phyloP scores from a whole-genome alignment of 768 basidiomycete species.

The Amanita thiersii region DNA sequence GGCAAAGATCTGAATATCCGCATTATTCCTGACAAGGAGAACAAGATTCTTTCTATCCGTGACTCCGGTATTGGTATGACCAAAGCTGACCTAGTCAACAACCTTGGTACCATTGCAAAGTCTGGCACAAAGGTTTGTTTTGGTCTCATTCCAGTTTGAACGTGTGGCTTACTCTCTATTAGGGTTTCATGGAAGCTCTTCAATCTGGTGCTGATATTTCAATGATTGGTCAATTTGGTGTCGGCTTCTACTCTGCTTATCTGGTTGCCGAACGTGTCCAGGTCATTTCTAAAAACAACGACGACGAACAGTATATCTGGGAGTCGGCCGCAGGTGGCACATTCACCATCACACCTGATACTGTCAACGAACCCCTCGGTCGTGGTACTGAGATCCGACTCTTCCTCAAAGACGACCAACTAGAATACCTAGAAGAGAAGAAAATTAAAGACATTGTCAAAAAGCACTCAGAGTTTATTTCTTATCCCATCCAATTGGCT shows the following conservation, averaged over 20 bases:
- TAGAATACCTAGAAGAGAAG: constrained; percentile 99
- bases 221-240: constrained; percentile 99
- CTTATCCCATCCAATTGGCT: constrained; percentile 97
- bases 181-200: constrained; percentile 99
- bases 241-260: constrained; percentile 99
- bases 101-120: constrained; percentile 93
- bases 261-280: constrained; percentile 98
- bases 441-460: constrained; percentile 99
- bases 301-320: constrained; percentile 99
- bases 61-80: constrained; percentile 99
- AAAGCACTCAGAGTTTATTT: constrained; percentile 99
- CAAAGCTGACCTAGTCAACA: constrained; percentile 99
- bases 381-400: constrained; percentile 92
- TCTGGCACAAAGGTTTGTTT: constrained; percentile 77
- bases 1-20: constrained; percentile 93
- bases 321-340: constrained; percentile 99
- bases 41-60: constrained; percentile 83
- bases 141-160: constrained; percentile 2
- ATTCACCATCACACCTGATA: constrained; percentile 96
- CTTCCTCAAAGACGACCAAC: constrained; percentile 96
- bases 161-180: constrained; percentile 9
- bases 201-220: constrained; percentile 83
- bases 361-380: constrained; percentile 80
- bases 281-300: constrained; percentile 99
- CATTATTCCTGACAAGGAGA: constrained; percentile 93